Base-by-base conservation (phyloP, 2,329 filamentous ascomycete species). In the Cytospora leucostoma region DNA sequence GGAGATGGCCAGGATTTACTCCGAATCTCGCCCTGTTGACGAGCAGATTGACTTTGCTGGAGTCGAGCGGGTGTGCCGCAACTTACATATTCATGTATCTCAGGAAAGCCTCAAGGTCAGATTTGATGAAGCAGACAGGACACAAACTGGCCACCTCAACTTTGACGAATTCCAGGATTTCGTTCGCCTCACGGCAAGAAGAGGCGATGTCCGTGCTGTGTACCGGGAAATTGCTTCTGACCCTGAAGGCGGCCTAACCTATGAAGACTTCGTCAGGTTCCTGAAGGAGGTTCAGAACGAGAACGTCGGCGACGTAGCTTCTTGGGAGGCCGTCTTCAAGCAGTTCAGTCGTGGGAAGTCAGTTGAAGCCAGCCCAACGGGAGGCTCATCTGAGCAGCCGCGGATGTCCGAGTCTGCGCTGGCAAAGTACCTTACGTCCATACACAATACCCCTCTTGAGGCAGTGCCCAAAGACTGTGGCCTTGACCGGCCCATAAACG, bases 31-130 rank as follows among this genome's bases (percentile, higher is more conserved):
- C 7, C 86, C 86, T 34, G 56, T 56, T 12, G 84, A 88, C 7
- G 89, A 93, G 70, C 85, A 84, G 60, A 86, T 98, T 59, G 88
- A 94, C 68, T 86, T 96, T 60, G 81, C 83, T 17, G 91, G 90
- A 12, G 89, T 97, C 35, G 89, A 93, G 73, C 88, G 88, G 64
- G 83, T 98, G 15, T 98, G 95, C 77, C 90, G 90, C 65, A 93
- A 89, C 71, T 81, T 98, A 54, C 93, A 98, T 74, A 97, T 99
- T 70, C 93, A 97, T 75, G 92, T 91, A 71, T 90, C 92, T 2
- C 86, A 88, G 65, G 84, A 86, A 61, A 88, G 90, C 53, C 80
- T 98, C 5, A 86, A 85, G 61, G 80, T 83, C 37, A 91, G 90
- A 69, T 97, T 98, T 70, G 80, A 85, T 62, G 82, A 86, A 64